These are phyloP conservation scores for Hypoxylon rickii DNA, from an alignment of 495 filamentous ascomycete genomes.

Conservation along the genomic window DNA sequence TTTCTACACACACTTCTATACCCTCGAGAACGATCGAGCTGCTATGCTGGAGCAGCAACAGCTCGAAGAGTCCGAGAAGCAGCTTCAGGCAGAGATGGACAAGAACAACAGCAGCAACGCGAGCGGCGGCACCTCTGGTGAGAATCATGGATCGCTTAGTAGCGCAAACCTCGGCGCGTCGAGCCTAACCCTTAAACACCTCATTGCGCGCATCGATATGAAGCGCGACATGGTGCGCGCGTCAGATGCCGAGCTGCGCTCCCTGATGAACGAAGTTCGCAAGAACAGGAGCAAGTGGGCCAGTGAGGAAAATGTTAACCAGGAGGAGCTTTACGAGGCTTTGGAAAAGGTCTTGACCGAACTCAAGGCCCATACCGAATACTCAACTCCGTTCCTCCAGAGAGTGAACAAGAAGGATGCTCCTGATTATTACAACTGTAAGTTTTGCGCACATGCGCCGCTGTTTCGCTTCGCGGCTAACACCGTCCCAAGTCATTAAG, in stretches of 20 bases:
- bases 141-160: slow-evolving; percentile 81
- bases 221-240: slow-evolving; percentile 85
- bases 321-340: slow-evolving; percentile 97
- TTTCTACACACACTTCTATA: slow-evolving; percentile 92
- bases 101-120: slow-evolving; percentile 57
- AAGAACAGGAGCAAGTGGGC: slow-evolving; percentile 99
- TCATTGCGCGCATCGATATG: slow-evolving; percentile 92
- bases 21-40: slow-evolving; percentile 89
- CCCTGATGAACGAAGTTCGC: slow-evolving; percentile 91
- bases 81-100: slow-evolving; percentile 92
- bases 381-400: slow-evolving; percentile 89
- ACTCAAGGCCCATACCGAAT: slow-evolving; percentile 94
- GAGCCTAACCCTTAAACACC: slow-evolving; percentile 93
- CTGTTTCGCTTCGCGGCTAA: slow-evolving; percentile 27
- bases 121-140: slow-evolving; percentile 51
- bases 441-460: slow-evolving; percentile 41
- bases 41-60: slow-evolving; percentile 98
- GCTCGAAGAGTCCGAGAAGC: slow-evolving; percentile 93
- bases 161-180: slow-evolving; percentile 94
- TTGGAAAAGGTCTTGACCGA: slow-evolving; percentile 94
- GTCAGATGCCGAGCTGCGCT: slow-evolving; percentile 88
- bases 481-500: slow-evolving; percentile 73
- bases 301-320: slow-evolving; percentile 92
- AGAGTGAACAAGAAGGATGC: slow-evolving; percentile 95
- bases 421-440: slow-evolving; percentile 90